Base-by-base conservation (phyloP, 1,284 basidiomycete species). In the Marasmius tenuissimus region DNA sequence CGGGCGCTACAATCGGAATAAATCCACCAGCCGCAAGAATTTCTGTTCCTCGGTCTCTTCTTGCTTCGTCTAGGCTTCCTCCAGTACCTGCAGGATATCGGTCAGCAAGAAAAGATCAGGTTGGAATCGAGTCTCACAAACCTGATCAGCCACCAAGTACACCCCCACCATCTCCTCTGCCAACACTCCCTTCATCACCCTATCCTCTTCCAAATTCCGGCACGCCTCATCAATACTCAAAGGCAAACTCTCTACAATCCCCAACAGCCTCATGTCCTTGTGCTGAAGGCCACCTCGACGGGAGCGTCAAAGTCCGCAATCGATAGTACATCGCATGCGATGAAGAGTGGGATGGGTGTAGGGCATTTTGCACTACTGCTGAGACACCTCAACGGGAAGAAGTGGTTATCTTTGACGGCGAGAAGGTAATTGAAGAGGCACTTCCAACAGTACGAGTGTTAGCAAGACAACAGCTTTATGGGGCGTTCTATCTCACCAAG, bases 341-440 rank as follows among this genome's bases (percentile, higher is more conserved):
- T 68, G 9, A 68, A 63, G 14, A 90, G 75, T 0, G 88, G 78
- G 16, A 92, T 82, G 16, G 67, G 73, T 48, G 81, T 72, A 0
- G 75, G 68, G 65, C 90, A 92, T 50, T 75, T 77, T 0, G 81
- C 85, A 6, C 84, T 81, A 62, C 82, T 72, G 10, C 87, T 91
- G 1, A 92, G 78, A 65, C 90, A 92, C 9, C 71, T 79, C 16
- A 92, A 69, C 0, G 91, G 90, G 76, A 92, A 92, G n/a, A 73
- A 72, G 51, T 79, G 81, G 67, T 80, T 84, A 49, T 86, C 83
- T 20, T 81, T 71, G 1, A 88, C 77, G 1, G 87, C 80, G 1
- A 73, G 68, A 16, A 92, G 74, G 69, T 89, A 92, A 37, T 78
- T 72, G 5, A 70, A 67, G 12, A 92, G 70, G 69, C 90, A 92